Percentiles rank a stretch among this genome's conserved stretches.
Evolutionary conservation across 108 stramenopile genomes (phyloP).

Genomic region (Nitzschia inconspicua): DNA sequence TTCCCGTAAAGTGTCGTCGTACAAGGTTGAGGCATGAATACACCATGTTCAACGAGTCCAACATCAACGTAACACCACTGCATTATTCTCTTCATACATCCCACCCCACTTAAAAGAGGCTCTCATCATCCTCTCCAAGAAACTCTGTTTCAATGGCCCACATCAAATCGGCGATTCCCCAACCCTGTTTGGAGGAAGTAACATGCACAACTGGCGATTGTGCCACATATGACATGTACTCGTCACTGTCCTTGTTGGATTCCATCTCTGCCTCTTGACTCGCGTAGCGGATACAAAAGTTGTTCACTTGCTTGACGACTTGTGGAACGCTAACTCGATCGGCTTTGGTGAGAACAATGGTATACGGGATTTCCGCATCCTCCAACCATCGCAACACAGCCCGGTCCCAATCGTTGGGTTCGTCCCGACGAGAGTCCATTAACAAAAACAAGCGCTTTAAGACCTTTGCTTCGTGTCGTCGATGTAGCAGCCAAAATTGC

Average conservation of each 20-base stretch:
- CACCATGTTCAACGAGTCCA: too few relatives aligned
- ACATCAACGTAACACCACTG: too few relatives aligned
- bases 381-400: conserved; percentile 83
- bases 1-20: too few relatives aligned
- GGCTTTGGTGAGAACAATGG: conserved; percentile 81
- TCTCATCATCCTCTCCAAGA: conserved; percentile 10
- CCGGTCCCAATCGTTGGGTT: conserved; percentile 43
- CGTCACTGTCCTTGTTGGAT: background rate
- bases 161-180: conserved; percentile 48
- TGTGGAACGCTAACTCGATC: conserved; percentile 43
- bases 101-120: too few relatives aligned
- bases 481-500: conserved; percentile 61
- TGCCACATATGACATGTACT: background rate
- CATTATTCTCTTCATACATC: too few relatives aligned
- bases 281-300: conserved; percentile 73
- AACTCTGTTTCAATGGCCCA: conserved; percentile 49
- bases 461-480: conserved; percentile 28
- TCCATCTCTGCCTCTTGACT: conserved; percentile 5
- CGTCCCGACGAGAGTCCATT: conserved; percentile 61
- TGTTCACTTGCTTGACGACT: conserved; percentile 64
- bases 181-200: conserved; percentile 38
- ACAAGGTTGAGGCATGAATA: too few relatives aligned
- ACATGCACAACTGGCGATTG: conserved; percentile 49
- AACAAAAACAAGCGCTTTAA: conserved; percentile 65
- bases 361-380: conserved; percentile 72